Evolutionary conservation across 257 asterid genomes (phyloP).

Genomic region (Vinca minor): DNA sequence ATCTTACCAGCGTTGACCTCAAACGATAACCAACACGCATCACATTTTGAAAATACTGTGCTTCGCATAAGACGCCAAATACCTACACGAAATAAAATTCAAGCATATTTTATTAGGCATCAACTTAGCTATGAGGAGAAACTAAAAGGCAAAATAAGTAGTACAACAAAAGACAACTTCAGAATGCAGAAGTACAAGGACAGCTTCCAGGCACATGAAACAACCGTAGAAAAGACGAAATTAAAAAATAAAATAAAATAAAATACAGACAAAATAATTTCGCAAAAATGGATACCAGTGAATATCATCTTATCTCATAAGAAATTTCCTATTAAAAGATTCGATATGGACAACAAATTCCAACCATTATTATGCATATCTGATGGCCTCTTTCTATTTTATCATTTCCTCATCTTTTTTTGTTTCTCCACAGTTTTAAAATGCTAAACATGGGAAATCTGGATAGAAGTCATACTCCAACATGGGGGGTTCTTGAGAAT

Average conservation of each 20-base stretch:
- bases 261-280: neutral
- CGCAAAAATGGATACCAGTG: too few relatives aligned
- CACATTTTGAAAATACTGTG: constrained; percentile 93
- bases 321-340: neutral
- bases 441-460: neutral
- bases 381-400: too few relatives aligned
- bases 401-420: too few relatives aligned
- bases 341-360: neutral
- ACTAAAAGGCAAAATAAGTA: neutral
- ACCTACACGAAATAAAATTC: constrained; percentile 13
- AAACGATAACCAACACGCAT: constrained; percentile 95
- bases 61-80: constrained; percentile 85
- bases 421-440: too few relatives aligned
- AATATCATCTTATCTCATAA: neutral
- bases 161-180: neutral
- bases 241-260: neutral
- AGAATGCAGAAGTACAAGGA: neutral
- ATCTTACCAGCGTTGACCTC: constrained; percentile 79
- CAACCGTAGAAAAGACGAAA: neutral
- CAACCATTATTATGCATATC: too few relatives aligned
- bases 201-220: neutral
- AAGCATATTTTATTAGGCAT: neutral
- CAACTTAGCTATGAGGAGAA: neutral
- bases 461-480: neutral
- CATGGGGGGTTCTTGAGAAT: neutral